Base-by-base conservation (phyloP, 768 basidiomycete species). In the Coprinopsis marcescibilis region DNA sequence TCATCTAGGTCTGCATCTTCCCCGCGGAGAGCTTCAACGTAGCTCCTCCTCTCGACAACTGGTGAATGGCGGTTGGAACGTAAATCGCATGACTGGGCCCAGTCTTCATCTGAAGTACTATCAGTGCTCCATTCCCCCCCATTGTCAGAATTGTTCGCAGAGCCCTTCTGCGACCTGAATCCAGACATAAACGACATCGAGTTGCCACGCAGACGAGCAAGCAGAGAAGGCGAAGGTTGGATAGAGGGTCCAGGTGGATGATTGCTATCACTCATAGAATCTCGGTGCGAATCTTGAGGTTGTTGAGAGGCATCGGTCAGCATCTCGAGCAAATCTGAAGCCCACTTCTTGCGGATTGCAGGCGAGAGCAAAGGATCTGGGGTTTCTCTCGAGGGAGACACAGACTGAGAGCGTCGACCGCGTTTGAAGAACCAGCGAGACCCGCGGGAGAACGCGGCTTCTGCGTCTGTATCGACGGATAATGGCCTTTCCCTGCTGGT, bases 391-490 rank as follows among this genome's bases (percentile, higher is more conserved):
- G 62, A 62, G 1, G 63, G 59, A 13, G 66, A 61, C 32, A 58
- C 52, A 23, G 64, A 56, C 23, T 62, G 59, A 24, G 62, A 58
- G 20, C 65, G 58, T 25, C 72, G 72, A 8, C 70, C 72, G 34
- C 76, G 75, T 51, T 69, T 74, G 54, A 76, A 80, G 47, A 77
- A 77, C 66, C 75, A 73, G 23, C 68, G 65, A 15, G 78, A 75
- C 2, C 77, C 75, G 43, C 74, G 75, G 29, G 70, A 64, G 57
- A 87, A 87, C 1, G 83, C 84, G 3, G 69, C 71, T 63, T 92
- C 90, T 0, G 78, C 78, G 58, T 94, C 90, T 0, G 87, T 84
- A 55, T 92, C 90, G 45, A 85, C 71, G 7, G 89, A 78, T 27
- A 89, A 60, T 8, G 85, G 82, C 8, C 65, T 63, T 21, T 83